phyloP scores from a whole-genome alignment of 2,329 filamentous ascomycete genomes.

The Onygena corvina region DNA sequence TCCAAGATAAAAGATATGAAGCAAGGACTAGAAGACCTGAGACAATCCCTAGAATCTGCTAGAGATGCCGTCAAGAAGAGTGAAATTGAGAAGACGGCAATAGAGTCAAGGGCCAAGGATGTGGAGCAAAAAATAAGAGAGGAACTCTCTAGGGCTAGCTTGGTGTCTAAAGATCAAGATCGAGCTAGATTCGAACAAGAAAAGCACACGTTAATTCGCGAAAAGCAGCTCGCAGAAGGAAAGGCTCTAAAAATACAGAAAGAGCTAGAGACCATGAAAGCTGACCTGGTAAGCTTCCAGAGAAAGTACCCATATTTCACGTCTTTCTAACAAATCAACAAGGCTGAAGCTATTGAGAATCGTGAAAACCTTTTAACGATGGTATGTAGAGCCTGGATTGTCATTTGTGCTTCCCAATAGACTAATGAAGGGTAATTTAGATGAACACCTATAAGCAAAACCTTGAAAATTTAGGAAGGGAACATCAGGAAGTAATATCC shows the following conservation, averaged over 20 bases:
- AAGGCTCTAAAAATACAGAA: conserved; percentile 13
- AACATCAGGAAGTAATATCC: conserved; percentile 15
- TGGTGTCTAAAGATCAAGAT: conserved; percentile 20
- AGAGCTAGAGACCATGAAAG: conserved; percentile 18
- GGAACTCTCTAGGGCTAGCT: conserved; percentile 24
- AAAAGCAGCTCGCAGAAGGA: conserved; percentile 21
- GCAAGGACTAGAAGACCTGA: conserved; percentile 20
- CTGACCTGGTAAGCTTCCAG: conserved; percentile 18
- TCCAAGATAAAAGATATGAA: not conserved
- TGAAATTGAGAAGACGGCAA: conserved; percentile 17
- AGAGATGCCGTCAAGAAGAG: conserved; percentile 16
- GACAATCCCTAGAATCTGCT: conserved; percentile 16
- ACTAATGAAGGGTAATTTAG: not conserved
- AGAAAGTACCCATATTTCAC: not conserved
- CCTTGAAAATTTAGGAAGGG: conserved; percentile 18
- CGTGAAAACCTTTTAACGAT: not conserved
- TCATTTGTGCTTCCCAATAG: not conserved
- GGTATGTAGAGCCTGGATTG: not conserved
- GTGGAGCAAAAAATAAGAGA: conserved; percentile 22
- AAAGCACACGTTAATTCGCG: conserved; percentile 19
- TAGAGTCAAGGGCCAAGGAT: conserved; percentile 17
- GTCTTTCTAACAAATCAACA: not conserved
- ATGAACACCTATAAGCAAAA: conserved; percentile 10
- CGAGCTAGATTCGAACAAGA: conserved; percentile 24
- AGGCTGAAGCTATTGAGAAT: not conserved